Evolutionary conservation across 2,329 filamentous ascomycete species (phyloP).

Genomic region (Aspergillus neoniger): DNA sequence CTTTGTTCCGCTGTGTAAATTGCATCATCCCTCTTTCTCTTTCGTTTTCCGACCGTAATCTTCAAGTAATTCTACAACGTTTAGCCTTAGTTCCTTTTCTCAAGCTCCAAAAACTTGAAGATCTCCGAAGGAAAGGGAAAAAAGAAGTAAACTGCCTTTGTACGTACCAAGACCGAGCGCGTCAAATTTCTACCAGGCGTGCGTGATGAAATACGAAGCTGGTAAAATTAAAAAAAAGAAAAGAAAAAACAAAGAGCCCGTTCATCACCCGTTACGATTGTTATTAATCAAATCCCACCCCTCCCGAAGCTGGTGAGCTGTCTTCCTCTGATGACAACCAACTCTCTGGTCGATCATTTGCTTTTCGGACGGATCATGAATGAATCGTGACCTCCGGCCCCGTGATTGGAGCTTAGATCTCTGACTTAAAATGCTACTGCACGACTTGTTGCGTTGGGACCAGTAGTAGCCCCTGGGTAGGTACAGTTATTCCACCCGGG

Average conservation of each 20-base stretch:
- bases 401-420: constrained; percentile 20
- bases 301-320: constrained; percentile 22
- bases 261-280: constrained; percentile 3
- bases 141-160: not conserved
- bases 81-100: not conserved
- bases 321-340: constrained; percentile 19
- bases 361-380: constrained; percentile 24
- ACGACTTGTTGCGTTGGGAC: constrained; percentile 19
- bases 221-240: not conserved
- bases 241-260: not conserved
- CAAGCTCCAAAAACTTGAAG: not conserved
- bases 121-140: not conserved
- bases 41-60: not conserved
- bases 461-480: not conserved
- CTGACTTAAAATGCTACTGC: constrained; percentile 21
- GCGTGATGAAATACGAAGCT: not conserved
- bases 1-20: not conserved
- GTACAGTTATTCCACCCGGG: not conserved
- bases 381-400: constrained; percentile 15
- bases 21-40: not conserved
- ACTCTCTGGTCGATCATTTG: constrained; percentile 22
- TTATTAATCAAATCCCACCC: constrained; percentile 11
- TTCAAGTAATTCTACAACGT: too few species aligned
- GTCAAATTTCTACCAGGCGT: not conserved
- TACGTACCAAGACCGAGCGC: not conserved